Conservation (phyloP, 2,329 filamentous ascomycete species). For the Alternaria ethzedia region DNA sequence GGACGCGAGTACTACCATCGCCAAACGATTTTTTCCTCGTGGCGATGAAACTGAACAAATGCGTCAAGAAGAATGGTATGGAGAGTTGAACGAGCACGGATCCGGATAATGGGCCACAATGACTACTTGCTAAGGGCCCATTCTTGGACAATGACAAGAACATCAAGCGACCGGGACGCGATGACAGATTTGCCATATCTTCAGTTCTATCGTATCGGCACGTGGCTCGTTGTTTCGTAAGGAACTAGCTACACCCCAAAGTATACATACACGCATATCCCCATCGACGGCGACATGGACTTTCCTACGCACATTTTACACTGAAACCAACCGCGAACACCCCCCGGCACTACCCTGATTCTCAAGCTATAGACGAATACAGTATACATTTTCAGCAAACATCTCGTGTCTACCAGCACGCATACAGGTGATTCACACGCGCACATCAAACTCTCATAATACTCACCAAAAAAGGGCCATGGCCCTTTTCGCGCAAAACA, state of each 20-base stretch:
- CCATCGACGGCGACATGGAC: background rate
- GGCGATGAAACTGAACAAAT: background rate
- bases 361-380: background rate
- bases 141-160: background rate
- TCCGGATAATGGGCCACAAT: background rate
- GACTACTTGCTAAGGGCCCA: background rate
- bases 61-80: background rate
- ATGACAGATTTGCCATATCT: background rate
- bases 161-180: background rate
- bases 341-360: background rate
- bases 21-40: background rate
- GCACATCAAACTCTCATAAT: background rate
- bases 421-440: fast-evolving
- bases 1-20: background rate
- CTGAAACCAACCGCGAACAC: background rate
- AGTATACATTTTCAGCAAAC: background rate
- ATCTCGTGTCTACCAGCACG: background rate
- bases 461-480: slow-evolving; percentile 1
- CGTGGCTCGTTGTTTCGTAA: background rate
- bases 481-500: background rate
- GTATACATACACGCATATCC: background rate
- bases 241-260: background rate
- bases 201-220: background rate
- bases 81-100: background rate
- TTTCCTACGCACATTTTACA: background rate